Evolutionary conservation across 2,329 filamentous ascomycete species (phyloP).

Genomic region (Penicillium sp.): DNA sequence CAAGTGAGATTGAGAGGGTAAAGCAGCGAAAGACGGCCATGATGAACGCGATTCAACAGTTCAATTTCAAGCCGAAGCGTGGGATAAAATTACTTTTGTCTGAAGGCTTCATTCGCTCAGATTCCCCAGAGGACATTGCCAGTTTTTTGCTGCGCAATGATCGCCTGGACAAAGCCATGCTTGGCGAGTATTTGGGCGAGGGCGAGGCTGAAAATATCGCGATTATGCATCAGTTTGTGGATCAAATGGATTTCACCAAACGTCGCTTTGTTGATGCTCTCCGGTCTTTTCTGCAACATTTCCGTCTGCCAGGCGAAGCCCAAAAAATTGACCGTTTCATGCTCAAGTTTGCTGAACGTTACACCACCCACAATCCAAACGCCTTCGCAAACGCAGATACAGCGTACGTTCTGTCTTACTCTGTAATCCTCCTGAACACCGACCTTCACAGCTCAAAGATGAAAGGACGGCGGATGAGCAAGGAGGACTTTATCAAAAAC

Average conservation of each 20-base stretch:
- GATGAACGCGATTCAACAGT: constrained; percentile 79
- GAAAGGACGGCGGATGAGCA: constrained; percentile 76
- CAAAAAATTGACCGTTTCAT: constrained; percentile 99
- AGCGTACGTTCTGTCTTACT: constrained; percentile 91
- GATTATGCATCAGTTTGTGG: constrained; percentile 97
- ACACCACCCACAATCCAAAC: constrained; percentile 90
- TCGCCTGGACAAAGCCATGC: constrained; percentile 79
- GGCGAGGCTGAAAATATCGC: constrained; percentile 89
- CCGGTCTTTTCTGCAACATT: constrained; percentile 86
- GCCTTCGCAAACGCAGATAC: constrained; percentile 98
- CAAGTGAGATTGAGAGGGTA: constrained; percentile 85
- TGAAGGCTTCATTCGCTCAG: constrained; percentile 79
- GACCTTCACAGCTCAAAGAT: constrained; percentile 91
- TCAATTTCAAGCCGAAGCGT: constrained; percentile 97
- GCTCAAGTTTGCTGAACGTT: constrained; percentile 96
- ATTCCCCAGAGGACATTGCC: constrained; percentile 75
- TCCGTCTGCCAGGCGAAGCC: constrained; percentile 88
- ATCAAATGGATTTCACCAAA: constrained; percentile 87
- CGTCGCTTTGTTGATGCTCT: constrained; percentile 89
- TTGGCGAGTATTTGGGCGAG: constrained; percentile 92
- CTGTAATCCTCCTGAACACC: constrained; percentile 93
- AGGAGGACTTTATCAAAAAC: constrained; percentile 98
- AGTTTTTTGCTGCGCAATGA: constrained; percentile 76
- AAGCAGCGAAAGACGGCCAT: constrained; percentile 92
- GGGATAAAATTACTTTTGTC: constrained; percentile 78